Evolutionary conservation across 1,284 basidiomycete genomes (phyloP).

Genomic region (Rhodotorula sp.): DNA sequence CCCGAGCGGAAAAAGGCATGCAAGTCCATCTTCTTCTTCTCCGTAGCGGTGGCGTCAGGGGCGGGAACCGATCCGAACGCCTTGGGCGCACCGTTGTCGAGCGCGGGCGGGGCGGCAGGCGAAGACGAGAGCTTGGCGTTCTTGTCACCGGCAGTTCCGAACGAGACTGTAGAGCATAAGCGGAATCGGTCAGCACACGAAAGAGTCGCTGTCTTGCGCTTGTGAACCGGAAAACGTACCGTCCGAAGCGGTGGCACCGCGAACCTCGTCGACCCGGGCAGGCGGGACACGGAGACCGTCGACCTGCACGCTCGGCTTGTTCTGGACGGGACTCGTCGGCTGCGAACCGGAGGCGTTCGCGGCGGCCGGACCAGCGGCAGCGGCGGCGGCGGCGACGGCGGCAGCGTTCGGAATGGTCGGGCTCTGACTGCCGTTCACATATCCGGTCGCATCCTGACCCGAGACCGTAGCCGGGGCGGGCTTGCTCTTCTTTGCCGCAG

Average conservation of each 20-base stretch:
- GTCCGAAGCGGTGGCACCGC: conserved; percentile 25
- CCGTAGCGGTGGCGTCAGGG: conserved; percentile 8
- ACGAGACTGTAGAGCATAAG: conserved; percentile 45
- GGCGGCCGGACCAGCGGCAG: conserved; percentile 9
- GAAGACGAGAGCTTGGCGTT: conserved; percentile 51
- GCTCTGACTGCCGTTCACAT: conserved; percentile 21
- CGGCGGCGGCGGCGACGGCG: conserved; percentile 30
- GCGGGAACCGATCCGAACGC: conserved; percentile 47
- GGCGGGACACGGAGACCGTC: conserved; percentile 34
- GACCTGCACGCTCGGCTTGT: conserved; percentile 36
- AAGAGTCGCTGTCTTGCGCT: neutral
- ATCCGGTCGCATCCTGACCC: conserved; percentile 38
- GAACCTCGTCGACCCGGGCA: conserved; percentile 34
- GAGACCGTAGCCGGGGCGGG: conserved; percentile 41
- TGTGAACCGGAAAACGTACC: conserved; percentile 12
- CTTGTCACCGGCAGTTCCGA: conserved; percentile 51
- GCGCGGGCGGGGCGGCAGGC: conserved; percentile 49
- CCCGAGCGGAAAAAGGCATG: conserved; percentile 33
- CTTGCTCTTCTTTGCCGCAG: conserved; percentile 40
- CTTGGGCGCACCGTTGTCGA: conserved; percentile 47
- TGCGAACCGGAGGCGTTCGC: conserved; percentile 4
- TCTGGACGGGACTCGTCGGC: conserved; percentile 27
- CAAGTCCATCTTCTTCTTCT: conserved; percentile 30
- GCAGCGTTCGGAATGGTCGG: conserved; percentile 20
- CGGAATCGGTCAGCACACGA: conserved; percentile 1